Conservation (phyloP, 352 stramenopile genomes). For the Peronospora tabacina region DNA sequence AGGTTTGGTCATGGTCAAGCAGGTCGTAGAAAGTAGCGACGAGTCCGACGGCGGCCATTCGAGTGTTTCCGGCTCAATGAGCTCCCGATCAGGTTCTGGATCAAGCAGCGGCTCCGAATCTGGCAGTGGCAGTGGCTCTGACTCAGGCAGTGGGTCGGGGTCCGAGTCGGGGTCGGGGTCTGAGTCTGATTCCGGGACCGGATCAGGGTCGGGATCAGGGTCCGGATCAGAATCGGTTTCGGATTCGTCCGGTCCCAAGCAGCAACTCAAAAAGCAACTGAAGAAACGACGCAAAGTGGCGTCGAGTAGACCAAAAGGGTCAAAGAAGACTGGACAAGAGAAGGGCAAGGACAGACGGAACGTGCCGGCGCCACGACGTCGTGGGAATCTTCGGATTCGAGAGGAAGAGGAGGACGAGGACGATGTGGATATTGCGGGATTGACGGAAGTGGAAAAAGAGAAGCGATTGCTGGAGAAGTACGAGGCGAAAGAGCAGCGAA, state of each 20-base stretch:
- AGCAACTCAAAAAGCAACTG: conserved; percentile 50
- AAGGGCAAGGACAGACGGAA: conserved; percentile 14
- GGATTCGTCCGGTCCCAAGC: conserved; percentile 23
- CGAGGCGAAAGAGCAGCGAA: conserved; percentile 72
- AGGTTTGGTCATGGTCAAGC: conserved; percentile 41
- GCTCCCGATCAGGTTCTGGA: conserved; percentile 39
- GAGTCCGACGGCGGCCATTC: conserved; percentile 58
- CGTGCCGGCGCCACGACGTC: conserved; percentile 27
- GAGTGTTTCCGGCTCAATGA: conserved; percentile 48
- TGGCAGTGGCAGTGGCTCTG: conserved; percentile 30
- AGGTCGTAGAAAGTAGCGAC: conserved; percentile 70
- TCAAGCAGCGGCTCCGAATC: conserved; percentile 29
- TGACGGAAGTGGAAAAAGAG: conserved; percentile 85
- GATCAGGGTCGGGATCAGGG: conserved; percentile 27
- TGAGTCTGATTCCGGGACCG: conserved; percentile 30
- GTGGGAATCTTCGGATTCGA: conserved; percentile 32
- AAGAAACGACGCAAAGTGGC: conserved; percentile 33
- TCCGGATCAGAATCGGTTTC: conserved; percentile 19
- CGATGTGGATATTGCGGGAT: conserved; percentile 45
- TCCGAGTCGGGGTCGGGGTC: conserved; percentile 33
- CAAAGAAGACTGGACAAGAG: conserved; percentile 22
- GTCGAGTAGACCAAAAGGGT: conserved; percentile 36
- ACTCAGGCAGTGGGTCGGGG: conserved; percentile 34
- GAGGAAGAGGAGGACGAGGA: conserved; percentile 37
- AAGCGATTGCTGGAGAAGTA: conserved; percentile 83